Base-by-base conservation (phyloP, 208 protist species). In the Trypanosoma avium region DNA sequence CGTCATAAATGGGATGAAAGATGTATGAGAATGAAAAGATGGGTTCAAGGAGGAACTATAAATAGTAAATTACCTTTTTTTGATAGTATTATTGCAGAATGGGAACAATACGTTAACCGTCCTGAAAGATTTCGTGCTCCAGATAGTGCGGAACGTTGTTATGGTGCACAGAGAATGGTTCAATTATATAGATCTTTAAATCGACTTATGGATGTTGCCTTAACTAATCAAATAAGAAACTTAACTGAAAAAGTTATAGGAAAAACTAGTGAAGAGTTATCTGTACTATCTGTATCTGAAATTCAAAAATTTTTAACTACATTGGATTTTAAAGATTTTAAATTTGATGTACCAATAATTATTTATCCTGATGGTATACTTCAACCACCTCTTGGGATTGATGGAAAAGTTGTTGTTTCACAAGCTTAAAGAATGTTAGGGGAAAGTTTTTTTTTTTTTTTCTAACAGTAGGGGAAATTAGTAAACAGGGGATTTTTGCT, bases 1-100 rank as follows among this genome's bases (percentile, higher is more conserved):
- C 85, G 89, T 55, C 79, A 95, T 64, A 93, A 92, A 68, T 95
- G 89, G 86, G 89, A 95, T 65, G 89, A 95, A 76, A 78, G 89
- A 17, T 95, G 89, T 68, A 95, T 95, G 89, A 73, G 89, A 43
- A 95, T 95, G 89, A 95, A 95, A 68, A 77, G 85, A 0, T 95
- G 89, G 89, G 89, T 95, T 57, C 89, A 95, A 70, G 89, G 84
- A 61, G 89, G 89, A 47, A 90, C 81, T 47, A 89, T 95, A 33
- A 86, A 95, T 64, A 69, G 71, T 32, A 93, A 92, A 61, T 58
- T 82, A 36, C 52, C 83, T 9, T 95, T 87, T 60, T 95, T 95
- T 58, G 82, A 95, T 62, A 93, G 86, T 56, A 63, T 86, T 46
- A 79, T 95, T 61, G 74, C 75, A n/a, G 86, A 95, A 61, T 95